phyloP scores from a whole-genome alignment of 2,329 filamentous ascomycete species.

The Periconia macrospinosa region DNA sequence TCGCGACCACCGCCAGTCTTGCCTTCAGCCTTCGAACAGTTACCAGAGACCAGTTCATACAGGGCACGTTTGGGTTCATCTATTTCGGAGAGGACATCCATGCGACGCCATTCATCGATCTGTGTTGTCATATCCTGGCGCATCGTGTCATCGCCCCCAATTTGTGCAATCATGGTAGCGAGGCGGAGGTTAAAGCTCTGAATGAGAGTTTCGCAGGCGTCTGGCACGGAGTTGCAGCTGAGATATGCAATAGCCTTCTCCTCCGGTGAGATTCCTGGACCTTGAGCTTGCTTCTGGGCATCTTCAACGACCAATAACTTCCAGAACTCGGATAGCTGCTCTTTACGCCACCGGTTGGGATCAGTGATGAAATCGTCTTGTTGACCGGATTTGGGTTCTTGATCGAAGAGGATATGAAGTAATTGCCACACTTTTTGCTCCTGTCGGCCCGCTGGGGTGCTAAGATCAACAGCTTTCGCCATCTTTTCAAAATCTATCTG shows the following conservation, averaged over 20 bases:
- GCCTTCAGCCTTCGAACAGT: constrained; percentile 81
- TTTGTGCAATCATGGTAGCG: constrained; percentile 80
- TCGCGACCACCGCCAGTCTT: constrained; percentile 73
- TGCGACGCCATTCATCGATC: constrained; percentile 79
- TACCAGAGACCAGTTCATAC: constrained; percentile 87
- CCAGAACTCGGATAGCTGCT: constrained; percentile 70
- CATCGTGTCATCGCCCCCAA: constrained; percentile 71
- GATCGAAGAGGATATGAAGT: constrained; percentile 82
- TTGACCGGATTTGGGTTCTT: constrained; percentile 39
- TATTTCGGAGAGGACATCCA: constrained; percentile 86
- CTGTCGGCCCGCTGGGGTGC: constrained; percentile 49
- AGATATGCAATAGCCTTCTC: constrained; percentile 83
- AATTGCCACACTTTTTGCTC: constrained; percentile 84
- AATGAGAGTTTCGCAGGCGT: constrained; percentile 80
- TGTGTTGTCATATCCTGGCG: constrained; percentile 78
- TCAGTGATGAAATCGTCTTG: constrained; percentile 46
- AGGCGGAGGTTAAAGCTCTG: constrained; percentile 78
- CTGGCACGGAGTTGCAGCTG: constrained; percentile 74
- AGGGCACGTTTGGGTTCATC: constrained; percentile 79
- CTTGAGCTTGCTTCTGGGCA: constrained; percentile 52
- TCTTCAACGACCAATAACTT: constrained; percentile 46
- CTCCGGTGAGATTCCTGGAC: constrained; percentile 64
- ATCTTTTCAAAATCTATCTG: constrained; percentile 58
- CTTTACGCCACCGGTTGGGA: constrained; percentile 50
- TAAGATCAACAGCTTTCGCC: constrained; percentile 44